A percentile compares a stretch with the other conserved stretches of the same genome.
Conservation (phyloP, 2,329 filamentous ascomycete genomes). For the Diaporthe sp. region DNA sequence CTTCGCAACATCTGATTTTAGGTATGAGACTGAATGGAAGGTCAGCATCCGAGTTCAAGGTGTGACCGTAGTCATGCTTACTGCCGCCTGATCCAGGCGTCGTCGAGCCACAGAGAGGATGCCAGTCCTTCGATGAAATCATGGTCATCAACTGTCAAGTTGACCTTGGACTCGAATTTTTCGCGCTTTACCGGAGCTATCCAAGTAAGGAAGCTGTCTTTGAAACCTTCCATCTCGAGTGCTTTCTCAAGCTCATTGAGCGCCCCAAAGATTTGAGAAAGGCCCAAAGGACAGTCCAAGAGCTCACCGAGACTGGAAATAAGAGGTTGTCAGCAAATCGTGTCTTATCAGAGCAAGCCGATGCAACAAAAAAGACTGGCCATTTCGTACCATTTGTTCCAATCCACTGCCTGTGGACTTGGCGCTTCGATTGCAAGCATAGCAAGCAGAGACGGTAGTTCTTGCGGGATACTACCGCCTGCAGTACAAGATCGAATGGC, state of each 20-base stretch:
- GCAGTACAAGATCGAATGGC: constrained; percentile 5
- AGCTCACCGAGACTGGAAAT: not conserved
- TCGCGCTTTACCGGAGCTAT: not conserved
- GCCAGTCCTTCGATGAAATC: not conserved
- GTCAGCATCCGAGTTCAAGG: not conserved
- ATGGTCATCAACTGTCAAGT: not conserved
- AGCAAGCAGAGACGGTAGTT: constrained; percentile 6
- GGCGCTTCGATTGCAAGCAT: not conserved
- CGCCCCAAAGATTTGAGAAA: not conserved
- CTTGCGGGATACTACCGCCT: not conserved
- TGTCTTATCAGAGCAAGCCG: too few species aligned
- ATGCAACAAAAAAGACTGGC: not conserved
- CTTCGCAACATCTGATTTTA: not conserved
- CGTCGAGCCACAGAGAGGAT: constrained; percentile 1
- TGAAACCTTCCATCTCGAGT: not conserved
- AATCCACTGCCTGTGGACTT: not conserved
- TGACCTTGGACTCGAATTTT: not conserved
- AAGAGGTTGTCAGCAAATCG: not conserved
- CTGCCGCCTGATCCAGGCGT: constrained; percentile 10
- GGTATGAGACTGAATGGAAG: not conserved
- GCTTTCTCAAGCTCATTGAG: not conserved
- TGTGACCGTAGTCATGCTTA: not conserved
- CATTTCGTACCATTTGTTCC: not conserved
- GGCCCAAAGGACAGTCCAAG: not conserved
- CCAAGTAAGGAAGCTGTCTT: constrained; percentile 4